Conservation (phyloP, 2,329 filamentous ascomycete species). For the Cercospora canescens region DNA sequence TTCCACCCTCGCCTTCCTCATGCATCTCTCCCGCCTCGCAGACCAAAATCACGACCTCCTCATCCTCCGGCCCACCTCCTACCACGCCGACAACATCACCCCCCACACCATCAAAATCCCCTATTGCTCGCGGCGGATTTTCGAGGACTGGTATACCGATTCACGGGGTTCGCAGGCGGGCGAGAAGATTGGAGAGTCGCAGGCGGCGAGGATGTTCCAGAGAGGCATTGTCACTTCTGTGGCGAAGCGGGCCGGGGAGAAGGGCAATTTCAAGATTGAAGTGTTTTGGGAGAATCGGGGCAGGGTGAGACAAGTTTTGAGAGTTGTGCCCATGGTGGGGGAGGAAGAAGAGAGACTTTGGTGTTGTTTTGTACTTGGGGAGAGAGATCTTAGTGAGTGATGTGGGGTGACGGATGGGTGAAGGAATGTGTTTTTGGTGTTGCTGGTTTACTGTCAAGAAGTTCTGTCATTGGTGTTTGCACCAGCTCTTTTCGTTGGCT, state of each 20-base stretch:
- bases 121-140: slow-evolving; percentile 25
- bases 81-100: slow-evolving; percentile 21
- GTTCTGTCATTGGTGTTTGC: background rate
- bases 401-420: background rate
- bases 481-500: too few species aligned
- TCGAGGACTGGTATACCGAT: slow-evolving; percentile 25
- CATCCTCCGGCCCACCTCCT: slow-evolving; percentile 26
- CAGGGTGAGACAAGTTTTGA: slow-evolving; percentile 7
- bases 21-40: slow-evolving; percentile 27
- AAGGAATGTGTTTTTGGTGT: background rate
- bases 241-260: slow-evolving; percentile 14
- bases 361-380: slow-evolving; percentile 11
- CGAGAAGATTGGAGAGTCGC: slow-evolving; percentile 8
- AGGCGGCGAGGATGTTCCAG: slow-evolving; percentile 18
- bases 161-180: slow-evolving; percentile 1
- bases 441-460: background rate
- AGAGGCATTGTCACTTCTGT: slow-evolving; percentile 19
- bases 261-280: slow-evolving; percentile 10
- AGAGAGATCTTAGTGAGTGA: slow-evolving; percentile 8
- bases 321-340: slow-evolving; percentile 10
- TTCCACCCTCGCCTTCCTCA: slow-evolving; percentile 27
- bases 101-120: slow-evolving; percentile 25
- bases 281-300: slow-evolving; percentile 10
- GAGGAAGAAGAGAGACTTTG: background rate
- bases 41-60: slow-evolving; percentile 29